phyloP scores from a whole-genome alignment of 495 filamentous ascomycete species.

The Lichenothelia convexa region DNA sequence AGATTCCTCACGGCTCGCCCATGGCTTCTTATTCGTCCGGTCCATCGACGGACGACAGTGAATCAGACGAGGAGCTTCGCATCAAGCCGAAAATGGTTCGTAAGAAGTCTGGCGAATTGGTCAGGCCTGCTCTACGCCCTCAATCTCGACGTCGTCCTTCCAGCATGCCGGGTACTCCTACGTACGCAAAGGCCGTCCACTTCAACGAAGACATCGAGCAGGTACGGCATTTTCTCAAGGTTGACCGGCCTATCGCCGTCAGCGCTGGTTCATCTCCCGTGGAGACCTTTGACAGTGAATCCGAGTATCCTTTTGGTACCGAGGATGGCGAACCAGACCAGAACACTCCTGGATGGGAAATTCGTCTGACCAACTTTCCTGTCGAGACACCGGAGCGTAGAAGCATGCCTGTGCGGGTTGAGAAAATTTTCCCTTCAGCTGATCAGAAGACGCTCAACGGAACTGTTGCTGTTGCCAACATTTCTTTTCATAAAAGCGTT shows the following conservation, averaged over 20 bases:
- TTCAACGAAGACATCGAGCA: constrained; percentile 92
- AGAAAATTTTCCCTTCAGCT: constrained; percentile 65
- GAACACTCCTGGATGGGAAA: too few relatives aligned
- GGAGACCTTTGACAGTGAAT: constrained; percentile 63
- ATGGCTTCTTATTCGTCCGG: constrained; percentile 12
- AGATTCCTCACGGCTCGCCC: constrained; percentile 12
- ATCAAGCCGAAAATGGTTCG: constrained; percentile 72
- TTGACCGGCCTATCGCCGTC: constrained; percentile 84
- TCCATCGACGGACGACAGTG: constrained; percentile 35
- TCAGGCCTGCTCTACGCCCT: constrained; percentile 75
- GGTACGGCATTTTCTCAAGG: constrained; percentile 81
- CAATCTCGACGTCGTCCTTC: constrained; percentile 63
- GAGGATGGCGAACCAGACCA: constrained; percentile 50
- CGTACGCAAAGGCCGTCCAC: constrained; percentile 85
- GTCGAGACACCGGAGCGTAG: constrained; percentile 43
- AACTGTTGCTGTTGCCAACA: constrained; percentile 64
- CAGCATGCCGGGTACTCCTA: constrained; percentile 94
- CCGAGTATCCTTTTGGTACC: constrained; percentile 68
- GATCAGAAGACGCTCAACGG: constrained; percentile 78
- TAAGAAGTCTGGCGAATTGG: constrained; percentile 95
- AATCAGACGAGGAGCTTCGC: constrained; percentile 36
- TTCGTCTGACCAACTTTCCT: constrained; percentile 70
- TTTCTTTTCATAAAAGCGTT: constrained; percentile 78
- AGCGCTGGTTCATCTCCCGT: constrained; percentile 90
- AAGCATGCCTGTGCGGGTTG: constrained; percentile 50